These are phyloP conservation scores for Naganishia sp. DNA, from an alignment of 1,284 basidiomycete species.

Conservation along the genomic window DNA sequence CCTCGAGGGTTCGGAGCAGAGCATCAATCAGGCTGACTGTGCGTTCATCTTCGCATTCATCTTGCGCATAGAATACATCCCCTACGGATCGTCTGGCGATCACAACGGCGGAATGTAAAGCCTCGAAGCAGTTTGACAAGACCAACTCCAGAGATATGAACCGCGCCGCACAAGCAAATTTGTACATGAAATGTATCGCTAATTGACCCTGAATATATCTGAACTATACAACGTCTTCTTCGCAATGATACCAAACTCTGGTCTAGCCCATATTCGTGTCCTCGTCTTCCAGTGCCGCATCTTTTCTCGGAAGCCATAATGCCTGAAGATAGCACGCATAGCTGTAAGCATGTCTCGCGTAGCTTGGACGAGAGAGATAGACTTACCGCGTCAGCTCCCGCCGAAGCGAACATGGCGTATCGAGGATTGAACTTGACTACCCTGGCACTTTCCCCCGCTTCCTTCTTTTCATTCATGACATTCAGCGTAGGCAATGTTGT, in stretches of 20 bases:
- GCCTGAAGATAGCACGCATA: conserved; percentile 57
- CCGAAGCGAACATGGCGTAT: conserved; percentile 81
- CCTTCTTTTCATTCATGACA: conserved; percentile 54
- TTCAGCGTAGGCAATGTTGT: conserved; percentile 63
- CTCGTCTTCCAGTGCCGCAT: conserved; percentile 59
- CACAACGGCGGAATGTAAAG: conserved; percentile 9
- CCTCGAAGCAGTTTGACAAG: background rate
- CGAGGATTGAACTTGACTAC: conserved; percentile 86
- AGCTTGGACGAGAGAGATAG: background rate
- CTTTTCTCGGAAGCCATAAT: conserved; percentile 65
- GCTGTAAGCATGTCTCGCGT: no score
- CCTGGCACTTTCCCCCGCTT: conserved; percentile 60
- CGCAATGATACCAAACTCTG: background rate
- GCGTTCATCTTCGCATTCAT: background rate
- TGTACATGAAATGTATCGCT: background rate
- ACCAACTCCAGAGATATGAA: background rate
- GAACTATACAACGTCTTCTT: conserved; percentile 10
- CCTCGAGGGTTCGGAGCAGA: background rate
- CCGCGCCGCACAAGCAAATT: background rate
- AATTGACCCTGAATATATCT: background rate
- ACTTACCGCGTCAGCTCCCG: conserved; percentile 79
- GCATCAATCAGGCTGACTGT: background rate
- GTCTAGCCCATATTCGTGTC: conserved; percentile 17
- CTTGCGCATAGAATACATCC: conserved; percentile 5
- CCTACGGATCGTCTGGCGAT: conserved; percentile 17